Percentiles rank a stretch among this genome's conserved stretches.
These are phyloP conservation scores for Cladosporium cucumerinum DNA, from an alignment of 2,329 filamentous ascomycete genomes.

Conservation along the genomic window DNA sequence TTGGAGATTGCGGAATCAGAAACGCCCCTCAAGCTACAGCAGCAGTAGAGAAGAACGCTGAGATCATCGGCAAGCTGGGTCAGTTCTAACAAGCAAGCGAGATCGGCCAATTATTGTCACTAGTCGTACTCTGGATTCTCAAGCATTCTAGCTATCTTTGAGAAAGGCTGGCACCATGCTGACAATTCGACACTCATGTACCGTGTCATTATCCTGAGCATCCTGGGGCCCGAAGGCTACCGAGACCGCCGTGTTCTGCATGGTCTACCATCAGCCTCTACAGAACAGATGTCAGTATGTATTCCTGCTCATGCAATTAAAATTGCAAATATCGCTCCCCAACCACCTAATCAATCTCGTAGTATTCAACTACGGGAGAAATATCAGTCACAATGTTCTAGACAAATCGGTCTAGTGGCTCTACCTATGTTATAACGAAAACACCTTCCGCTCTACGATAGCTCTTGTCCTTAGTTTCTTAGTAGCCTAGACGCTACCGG, in stretches of 20 bases:
- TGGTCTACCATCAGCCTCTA: not conserved
- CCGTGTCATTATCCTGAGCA: not conserved
- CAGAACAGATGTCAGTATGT: slow-evolving; percentile 15
- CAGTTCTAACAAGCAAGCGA: not conserved
- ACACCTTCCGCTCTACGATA: too few species aligned
- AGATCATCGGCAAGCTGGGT: not conserved
- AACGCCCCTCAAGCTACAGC: too few species aligned
- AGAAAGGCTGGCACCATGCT: not conserved
- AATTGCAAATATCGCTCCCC: too few species aligned
- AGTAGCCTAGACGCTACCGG: too few species aligned
- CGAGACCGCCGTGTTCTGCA: not conserved
- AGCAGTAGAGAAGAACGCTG: not conserved
- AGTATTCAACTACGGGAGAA: too few species aligned
- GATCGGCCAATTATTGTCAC: not conserved
- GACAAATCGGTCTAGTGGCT: too few species aligned
- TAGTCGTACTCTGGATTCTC: not conserved
- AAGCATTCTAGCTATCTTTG: not conserved
- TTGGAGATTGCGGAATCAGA: not conserved
- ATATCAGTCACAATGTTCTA: too few species aligned
- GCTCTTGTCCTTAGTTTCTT: too few species aligned
- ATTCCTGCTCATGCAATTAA: too few species aligned
- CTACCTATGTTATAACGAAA: too few species aligned
- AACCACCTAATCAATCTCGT: too few species aligned
- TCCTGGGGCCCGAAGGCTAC: not conserved
- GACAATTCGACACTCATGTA: not conserved